A percentile compares a stretch with the other conserved stretches of the same genome.
Conservation (phyloP, 352 stramenopile species). For the Globisporangium cederbergense region DNA sequence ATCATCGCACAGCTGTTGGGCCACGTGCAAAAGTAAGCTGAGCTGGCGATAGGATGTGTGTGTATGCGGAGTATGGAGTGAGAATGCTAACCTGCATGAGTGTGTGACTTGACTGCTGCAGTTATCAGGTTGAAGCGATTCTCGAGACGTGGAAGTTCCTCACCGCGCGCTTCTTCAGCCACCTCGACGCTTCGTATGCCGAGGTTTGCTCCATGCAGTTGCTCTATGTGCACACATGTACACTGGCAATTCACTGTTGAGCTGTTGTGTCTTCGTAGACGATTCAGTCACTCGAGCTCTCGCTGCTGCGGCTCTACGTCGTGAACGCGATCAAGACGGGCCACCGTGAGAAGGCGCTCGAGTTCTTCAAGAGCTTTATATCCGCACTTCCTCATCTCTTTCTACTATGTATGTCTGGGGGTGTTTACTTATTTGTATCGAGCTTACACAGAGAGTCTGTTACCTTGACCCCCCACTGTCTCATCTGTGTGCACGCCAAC, state of each 20-base stretch:
- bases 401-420: constrained; percentile 3
- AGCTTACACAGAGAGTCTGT: neutral
- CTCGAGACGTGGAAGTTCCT: constrained; percentile 83
- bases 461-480: constrained; percentile 19
- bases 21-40: constrained; percentile 49
- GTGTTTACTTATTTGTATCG: neutral
- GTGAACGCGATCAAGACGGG: constrained; percentile 73
- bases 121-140: constrained; percentile 72
- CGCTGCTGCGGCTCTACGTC: constrained; percentile 69
- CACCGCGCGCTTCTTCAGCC: constrained; percentile 73
- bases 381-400: constrained; percentile 21
- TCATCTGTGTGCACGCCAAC: constrained; percentile 35
- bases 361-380: constrained; percentile 74
- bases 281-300: constrained; percentile 60
- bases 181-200: constrained; percentile 69
- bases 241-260: neutral
- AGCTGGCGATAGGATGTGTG: neutral
- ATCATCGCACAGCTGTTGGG: constrained; percentile 65
- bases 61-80: neutral
- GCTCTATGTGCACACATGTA: neutral
- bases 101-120: constrained; percentile 18
- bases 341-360: constrained; percentile 60
- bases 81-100: neutral
- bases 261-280: constrained; percentile 33
- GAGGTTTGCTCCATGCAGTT: constrained; percentile 21